Base-by-base conservation (phyloP, 2,329 filamentous ascomycete genomes). In the Tolypocladium album region DNA sequence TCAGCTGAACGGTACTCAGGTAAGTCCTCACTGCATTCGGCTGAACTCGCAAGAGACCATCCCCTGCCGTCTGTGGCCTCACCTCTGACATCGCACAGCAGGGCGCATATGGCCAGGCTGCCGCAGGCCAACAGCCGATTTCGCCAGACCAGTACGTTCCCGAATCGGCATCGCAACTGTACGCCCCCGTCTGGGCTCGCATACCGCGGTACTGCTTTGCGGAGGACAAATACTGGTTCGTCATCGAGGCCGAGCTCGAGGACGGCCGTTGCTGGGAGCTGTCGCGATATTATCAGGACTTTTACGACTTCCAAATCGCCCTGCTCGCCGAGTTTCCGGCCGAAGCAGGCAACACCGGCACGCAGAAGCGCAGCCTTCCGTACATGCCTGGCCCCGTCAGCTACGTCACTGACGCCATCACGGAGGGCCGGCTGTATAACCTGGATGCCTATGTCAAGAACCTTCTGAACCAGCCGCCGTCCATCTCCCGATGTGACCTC, bases 341-440 rank as follows among this genome's bases (percentile, higher is more conserved):
- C 42, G 94, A 97, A 74, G 93, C 94, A 43, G 94, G 94, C 59
- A 94, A 95, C 69, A 89, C 87, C 22, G 88, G 88, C 53, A 82
- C 82, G 57, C 86, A 92, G 69, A 87, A 88, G 70, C 88, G 94
- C 60, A 91, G 88, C 11, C 76, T 99, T 15, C 94, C 94, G 2
- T 97, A 96, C 73, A 99, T 99, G 94, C 94, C 94, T 12, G 94
- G 94, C 7, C 94, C 94, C 3, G 93, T 99, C 63, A 96, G 92
- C 65, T 96, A 96, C 74, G 93, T 97, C 60, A 99, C 93, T n/a
- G 93, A 97, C 70, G 90, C 90, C 42, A 97, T 99, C 68, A 96
- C 92, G 22, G 92, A 97, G 70, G 92, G 92, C 36, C 86, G 94
- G 65, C 85, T 94, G 61, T 90, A 94, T 71, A 97, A 96, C 70